These are phyloP conservation scores for Pichia terricola DNA, from an alignment of 1,139 yeast genomes.

Conservation along the genomic window DNA sequence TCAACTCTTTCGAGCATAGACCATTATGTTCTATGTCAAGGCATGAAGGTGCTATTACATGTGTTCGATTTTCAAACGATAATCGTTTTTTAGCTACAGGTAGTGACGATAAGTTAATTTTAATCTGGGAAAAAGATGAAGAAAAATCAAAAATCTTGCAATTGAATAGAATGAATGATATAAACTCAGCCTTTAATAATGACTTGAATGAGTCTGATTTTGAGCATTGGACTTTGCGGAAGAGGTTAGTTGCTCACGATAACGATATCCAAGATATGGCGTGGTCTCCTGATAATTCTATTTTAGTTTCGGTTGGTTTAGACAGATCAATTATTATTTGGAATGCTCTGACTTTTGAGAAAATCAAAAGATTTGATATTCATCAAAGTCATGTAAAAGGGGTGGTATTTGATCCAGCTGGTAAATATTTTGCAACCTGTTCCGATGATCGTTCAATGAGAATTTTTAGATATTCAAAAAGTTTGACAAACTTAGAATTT, in stretches of 20 bases:
- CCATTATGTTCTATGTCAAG: constrained; percentile 77
- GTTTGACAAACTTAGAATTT: constrained; percentile 47
- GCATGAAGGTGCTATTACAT: constrained; percentile 85
- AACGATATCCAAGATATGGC: constrained; percentile 96
- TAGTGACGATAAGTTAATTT: constrained; percentile 83
- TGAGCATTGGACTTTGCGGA: constrained; percentile 91
- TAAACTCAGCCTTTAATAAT: constrained; percentile 57
- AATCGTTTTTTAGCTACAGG: constrained; percentile 86
- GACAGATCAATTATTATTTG: constrained; percentile 88
- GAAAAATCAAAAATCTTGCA: constrained; percentile 30
- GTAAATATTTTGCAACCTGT: constrained; percentile 92
- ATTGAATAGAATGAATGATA: constrained; percentile 34
- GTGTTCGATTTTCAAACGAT: constrained; percentile 76
- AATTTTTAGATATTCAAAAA: constrained; percentile 72
- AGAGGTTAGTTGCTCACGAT: constrained; percentile 89
- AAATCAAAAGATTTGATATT: constrained; percentile 77
- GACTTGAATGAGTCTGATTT: constrained; percentile 41
- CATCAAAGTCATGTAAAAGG: constrained; percentile 97
- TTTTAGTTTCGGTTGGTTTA: constrained; percentile 86
- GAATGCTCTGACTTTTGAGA: constrained; percentile 89
- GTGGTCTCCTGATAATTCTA: constrained; percentile 93
- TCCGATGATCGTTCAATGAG: constrained; percentile 91
- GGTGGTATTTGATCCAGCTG: constrained; percentile 94
- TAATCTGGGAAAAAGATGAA: constrained; percentile 90
- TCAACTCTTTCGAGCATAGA: constrained; percentile 33